Percentiles rank a stretch among this genome's conserved stretches.
These are phyloP conservation scores for Chaetomium fimeti DNA, from an alignment of 495 filamentous ascomycete species.

Conservation along the genomic window DNA sequence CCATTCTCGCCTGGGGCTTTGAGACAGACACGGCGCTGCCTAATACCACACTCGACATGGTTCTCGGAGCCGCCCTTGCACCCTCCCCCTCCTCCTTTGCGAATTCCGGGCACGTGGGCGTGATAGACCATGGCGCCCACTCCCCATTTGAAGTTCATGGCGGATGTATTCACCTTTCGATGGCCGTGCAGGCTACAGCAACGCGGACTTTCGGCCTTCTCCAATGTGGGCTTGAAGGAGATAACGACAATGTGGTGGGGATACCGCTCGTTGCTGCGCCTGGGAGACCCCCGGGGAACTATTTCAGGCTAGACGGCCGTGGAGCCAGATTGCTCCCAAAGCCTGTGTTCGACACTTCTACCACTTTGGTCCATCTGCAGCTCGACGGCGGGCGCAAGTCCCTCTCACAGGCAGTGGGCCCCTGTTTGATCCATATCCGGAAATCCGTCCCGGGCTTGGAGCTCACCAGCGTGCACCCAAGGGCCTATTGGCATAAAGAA, in stretches of 20 bases:
- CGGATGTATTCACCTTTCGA: neutral
- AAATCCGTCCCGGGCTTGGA: constrained; percentile 7
- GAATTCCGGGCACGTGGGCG: neutral
- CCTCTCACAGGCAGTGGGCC: neutral
- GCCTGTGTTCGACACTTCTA: neutral
- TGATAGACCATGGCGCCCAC: neutral
- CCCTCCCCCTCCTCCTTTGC: constrained; percentile 9
- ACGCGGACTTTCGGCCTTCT: neutral
- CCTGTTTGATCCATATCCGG: constrained; percentile 15
- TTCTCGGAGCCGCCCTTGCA: constrained; percentile 4
- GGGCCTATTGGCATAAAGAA: constrained; percentile 11
- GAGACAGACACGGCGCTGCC: neutral
- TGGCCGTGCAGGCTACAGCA: neutral
- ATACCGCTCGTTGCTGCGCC: constrained; percentile 13
- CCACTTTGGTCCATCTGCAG: neutral
- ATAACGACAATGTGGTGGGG: neutral
- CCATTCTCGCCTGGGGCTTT: constrained; percentile 27
- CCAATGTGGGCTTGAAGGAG: neutral
- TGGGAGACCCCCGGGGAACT: neutral
- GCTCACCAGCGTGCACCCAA: neutral
- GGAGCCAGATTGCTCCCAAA: neutral
- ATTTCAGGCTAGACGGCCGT: neutral
- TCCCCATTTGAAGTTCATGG: constrained; percentile 7
- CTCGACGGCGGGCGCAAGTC: constrained; percentile 6
- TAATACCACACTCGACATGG: too few species aligned